Conservation (phyloP, 2,329 filamentous ascomycete genomes). For the Fusarium camptoceras region DNA sequence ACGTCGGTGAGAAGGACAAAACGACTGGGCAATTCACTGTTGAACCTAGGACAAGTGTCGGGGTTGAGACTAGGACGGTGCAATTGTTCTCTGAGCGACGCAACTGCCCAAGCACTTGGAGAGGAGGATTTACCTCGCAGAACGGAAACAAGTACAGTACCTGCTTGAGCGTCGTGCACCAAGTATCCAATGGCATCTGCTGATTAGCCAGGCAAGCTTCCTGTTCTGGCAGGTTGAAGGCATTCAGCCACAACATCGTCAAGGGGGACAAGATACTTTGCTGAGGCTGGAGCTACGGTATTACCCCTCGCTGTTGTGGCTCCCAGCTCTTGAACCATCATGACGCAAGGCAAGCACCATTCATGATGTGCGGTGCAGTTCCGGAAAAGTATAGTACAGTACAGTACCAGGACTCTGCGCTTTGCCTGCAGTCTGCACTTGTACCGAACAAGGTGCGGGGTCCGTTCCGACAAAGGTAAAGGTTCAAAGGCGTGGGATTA, state of each 20-base stretch:
- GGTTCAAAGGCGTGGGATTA: constrained; percentile 28
- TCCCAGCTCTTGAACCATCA: constrained; percentile 2
- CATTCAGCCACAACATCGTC: constrained; percentile 32
- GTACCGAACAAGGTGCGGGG: constrained; percentile 17
- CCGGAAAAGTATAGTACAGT: too few relatives aligned
- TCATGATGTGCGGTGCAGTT: not conserved
- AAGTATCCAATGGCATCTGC: constrained; percentile 39
- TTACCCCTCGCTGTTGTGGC: constrained; percentile 22
- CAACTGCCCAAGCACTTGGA: not conserved
- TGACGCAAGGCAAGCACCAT: constrained; percentile 23
- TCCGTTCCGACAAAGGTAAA: not conserved
- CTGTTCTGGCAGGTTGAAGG: constrained; percentile 42
- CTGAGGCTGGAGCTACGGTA: constrained; percentile 19
- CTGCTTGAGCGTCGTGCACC: constrained; percentile 24
- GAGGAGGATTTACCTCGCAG: constrained; percentile 13
- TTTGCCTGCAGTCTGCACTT: not conserved
- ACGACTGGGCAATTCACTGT: not conserved
- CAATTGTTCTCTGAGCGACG: not conserved
- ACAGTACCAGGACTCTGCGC: not conserved
- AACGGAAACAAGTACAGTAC: not conserved
- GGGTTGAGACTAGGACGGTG: not conserved
- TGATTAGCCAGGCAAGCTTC: constrained; percentile 34
- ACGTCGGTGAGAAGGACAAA: constrained; percentile 26
- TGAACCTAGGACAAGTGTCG: not conserved
- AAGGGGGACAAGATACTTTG: constrained; percentile 2